Percentiles rank a stretch among this genome's conserved stretches.
Conservation (phyloP, 805 yeast species). For the Crinitomyces ghanaensis region DNA sequence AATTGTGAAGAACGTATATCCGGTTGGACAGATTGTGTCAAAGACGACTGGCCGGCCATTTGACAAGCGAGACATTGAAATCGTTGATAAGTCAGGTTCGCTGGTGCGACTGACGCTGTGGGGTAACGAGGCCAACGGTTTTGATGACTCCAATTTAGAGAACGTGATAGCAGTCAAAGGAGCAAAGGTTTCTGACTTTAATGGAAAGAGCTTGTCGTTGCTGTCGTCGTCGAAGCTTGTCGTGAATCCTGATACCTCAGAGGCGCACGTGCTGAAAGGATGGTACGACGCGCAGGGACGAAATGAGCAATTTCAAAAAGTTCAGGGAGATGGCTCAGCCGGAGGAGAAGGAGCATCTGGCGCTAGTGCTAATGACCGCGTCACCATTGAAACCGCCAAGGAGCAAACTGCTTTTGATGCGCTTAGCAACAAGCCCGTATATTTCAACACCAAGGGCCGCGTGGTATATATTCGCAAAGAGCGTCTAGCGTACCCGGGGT, state of each 20-base stretch:
- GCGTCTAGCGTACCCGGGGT: slow-evolving; percentile 82
- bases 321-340: slow-evolving; percentile 29
- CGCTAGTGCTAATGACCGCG: slow-evolving; percentile 37
- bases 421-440: slow-evolving; percentile 66
- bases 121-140: slow-evolving; percentile 79
- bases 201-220: slow-evolving; percentile 73
- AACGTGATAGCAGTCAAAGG: slow-evolving; percentile 89
- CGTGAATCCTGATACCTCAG: slow-evolving; percentile 80
- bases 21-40: slow-evolving; percentile 67
- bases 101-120: slow-evolving; percentile 76
- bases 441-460: slow-evolving; percentile 62
- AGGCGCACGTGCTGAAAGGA: slow-evolving; percentile 79
- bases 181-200: slow-evolving; percentile 77
- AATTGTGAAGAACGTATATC: slow-evolving; percentile 65
- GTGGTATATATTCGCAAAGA: slow-evolving; percentile 55
- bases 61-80: slow-evolving; percentile 77
- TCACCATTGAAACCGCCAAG: slow-evolving; percentile 55
- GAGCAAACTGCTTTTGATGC: slow-evolving; percentile 72
- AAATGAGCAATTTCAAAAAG: slow-evolving; percentile 45
- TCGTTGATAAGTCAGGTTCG: slow-evolving; percentile 76
- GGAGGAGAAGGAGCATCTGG: slow-evolving; percentile 34
- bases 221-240: slow-evolving; percentile 66
- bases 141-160: slow-evolving; percentile 41
- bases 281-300: slow-evolving; percentile 86
- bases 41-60: slow-evolving; percentile 82